Evolutionary conservation across 2,329 filamentous ascomycete genomes (phyloP).

Genomic region (Cladosporium sp.): DNA sequence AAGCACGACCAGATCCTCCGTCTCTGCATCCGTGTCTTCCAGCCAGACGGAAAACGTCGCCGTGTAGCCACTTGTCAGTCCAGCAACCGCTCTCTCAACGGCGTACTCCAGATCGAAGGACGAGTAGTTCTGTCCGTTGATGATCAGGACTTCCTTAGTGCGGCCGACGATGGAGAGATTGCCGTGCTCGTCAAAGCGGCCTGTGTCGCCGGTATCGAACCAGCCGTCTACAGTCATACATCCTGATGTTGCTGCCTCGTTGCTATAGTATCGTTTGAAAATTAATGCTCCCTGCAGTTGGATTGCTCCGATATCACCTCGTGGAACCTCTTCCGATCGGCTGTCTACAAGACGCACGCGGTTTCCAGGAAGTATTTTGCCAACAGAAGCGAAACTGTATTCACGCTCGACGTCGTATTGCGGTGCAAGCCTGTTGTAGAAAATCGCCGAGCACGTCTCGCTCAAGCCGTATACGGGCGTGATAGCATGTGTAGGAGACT

Average conservation of each 20-base stretch:
- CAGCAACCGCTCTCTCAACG: constrained; percentile 26
- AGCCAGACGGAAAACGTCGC: constrained; percentile 29
- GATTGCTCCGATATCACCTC: background rate
- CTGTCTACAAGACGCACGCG: background rate
- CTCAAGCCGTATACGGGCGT: background rate
- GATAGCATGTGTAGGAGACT: background rate
- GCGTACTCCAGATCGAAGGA: constrained; percentile 31
- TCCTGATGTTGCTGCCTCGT: constrained; percentile 39
- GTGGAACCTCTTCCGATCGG: background rate
- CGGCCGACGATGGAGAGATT: constrained; percentile 29
- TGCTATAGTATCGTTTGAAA: constrained; percentile 43
- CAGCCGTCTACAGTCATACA: constrained; percentile 42
- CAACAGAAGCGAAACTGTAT: constrained; percentile 28
- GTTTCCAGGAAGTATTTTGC: constrained; percentile 11
- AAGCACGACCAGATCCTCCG: constrained; percentile 27
- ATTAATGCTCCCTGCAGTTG: constrained; percentile 30
- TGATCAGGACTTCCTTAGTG: constrained; percentile 30
- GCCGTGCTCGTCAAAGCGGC: constrained; percentile 26
- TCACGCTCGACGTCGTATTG: constrained; percentile 24
- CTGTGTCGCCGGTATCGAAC: constrained; percentile 36
- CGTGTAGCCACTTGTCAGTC: constrained; percentile 25
- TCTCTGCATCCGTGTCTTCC: constrained; percentile 25
- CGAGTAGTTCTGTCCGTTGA: constrained; percentile 31
- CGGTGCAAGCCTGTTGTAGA: constrained; percentile 28
- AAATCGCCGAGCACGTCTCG: constrained; percentile 24